These are phyloP conservation scores for Leptographium procerum DNA, from an alignment of 2,329 filamentous ascomycete genomes.

Conservation along the genomic window DNA sequence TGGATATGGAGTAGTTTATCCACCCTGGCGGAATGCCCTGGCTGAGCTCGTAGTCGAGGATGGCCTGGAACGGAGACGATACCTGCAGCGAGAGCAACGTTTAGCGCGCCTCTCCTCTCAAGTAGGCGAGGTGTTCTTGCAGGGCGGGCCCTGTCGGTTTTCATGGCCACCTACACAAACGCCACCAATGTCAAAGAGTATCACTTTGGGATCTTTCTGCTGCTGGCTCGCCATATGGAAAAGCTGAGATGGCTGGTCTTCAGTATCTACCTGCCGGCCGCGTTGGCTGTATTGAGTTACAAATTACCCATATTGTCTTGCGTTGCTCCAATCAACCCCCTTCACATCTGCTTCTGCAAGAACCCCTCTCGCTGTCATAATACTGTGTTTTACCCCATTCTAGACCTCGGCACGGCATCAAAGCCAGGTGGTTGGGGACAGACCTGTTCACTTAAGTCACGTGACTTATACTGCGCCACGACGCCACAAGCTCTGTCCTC, in stretches of 20 bases:
- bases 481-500: not conserved
- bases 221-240: constrained; percentile 27
- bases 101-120: not conserved
- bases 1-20: constrained; percentile 83
- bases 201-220: constrained; percentile 53
- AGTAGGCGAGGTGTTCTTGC: too few relatives aligned
- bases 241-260: not conserved
- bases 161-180: constrained; percentile 65
- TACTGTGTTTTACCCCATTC: not conserved
- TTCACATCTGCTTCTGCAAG: not conserved
- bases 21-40: constrained; percentile 74
- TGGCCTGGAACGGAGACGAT: constrained; percentile 81
- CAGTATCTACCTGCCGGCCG: not conserved
- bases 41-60: constrained; percentile 75
- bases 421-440: not conserved
- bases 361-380: not conserved
- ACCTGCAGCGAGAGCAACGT: constrained; percentile 43
- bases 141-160: not conserved
- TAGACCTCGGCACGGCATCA: constrained; percentile 5
- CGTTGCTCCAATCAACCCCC: not conserved
- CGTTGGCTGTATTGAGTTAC: not conserved
- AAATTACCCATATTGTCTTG: not conserved
- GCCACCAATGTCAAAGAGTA: constrained; percentile 92
- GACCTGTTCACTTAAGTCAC: not conserved
- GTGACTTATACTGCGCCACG: not conserved